Conservation (phyloP, 805 yeast genomes). For the Vanderwaltozyma tropicalis region DNA sequence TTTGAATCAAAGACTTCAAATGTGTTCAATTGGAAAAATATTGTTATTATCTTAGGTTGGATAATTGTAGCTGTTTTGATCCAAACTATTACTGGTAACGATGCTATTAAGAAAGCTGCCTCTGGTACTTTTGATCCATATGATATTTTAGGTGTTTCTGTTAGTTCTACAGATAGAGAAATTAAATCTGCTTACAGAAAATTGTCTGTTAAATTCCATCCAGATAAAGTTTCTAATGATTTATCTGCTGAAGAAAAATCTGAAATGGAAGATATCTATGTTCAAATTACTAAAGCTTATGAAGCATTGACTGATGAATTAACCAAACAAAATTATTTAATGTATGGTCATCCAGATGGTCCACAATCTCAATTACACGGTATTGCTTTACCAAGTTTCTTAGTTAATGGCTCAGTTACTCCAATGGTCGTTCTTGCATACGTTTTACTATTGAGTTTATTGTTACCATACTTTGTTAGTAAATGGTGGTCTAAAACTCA, state of each 20-base stretch:
- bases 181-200: constrained; percentile 78
- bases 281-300: constrained; percentile 81
- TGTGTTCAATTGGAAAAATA: constrained; percentile 12
- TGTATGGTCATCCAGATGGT: constrained; percentile 97
- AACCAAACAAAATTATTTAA: constrained; percentile 68
- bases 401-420: constrained; percentile 74
- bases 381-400: constrained; percentile 85
- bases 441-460: constrained; percentile 59
- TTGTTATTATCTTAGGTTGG: constrained; percentile 49
- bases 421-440: constrained; percentile 52
- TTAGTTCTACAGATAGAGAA: constrained; percentile 60
- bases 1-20: constrained; percentile 13
- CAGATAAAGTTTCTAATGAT: constrained; percentile 72
- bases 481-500: constrained; percentile 85
- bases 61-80: constrained; percentile 35
- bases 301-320: constrained; percentile 88
- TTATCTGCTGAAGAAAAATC: constrained; percentile 45
- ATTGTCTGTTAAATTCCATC: constrained; percentile 81
- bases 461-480: constrained; percentile 73
- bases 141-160: constrained; percentile 65
- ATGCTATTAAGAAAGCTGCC: constrained; percentile 37
- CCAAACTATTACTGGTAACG: constrained; percentile 30
- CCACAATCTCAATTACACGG: constrained; percentile 87
- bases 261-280: constrained; percentile 64
- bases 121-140: constrained; percentile 71